phyloP scores from a whole-genome alignment of 345 rosid species.

The Citrus cavaleriei region DNA sequence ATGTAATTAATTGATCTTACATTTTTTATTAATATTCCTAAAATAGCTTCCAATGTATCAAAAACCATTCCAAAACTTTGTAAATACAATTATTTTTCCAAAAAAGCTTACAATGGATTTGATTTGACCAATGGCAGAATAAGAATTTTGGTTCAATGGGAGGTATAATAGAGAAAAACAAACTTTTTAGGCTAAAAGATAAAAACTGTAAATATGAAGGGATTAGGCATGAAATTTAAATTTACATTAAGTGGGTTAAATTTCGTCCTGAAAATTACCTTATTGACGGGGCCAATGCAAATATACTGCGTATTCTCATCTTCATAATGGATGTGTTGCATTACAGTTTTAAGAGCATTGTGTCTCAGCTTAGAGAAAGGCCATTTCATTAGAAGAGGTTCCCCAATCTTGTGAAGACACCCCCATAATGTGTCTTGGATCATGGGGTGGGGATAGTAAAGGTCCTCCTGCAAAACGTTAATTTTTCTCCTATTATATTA shows the following conservation, averaged over 20 bases:
- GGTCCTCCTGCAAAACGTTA: conserved; percentile 47
- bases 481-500: too few relatives aligned
- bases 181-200: background rate
- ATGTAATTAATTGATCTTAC: too few relatives aligned
- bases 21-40: too few relatives aligned
- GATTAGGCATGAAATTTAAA: background rate
- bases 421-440: conserved; percentile 63
- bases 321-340: conserved; percentile 62
- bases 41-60: too few relatives aligned
- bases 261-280: conserved; percentile 30
- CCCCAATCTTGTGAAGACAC: conserved; percentile 36
- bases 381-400: conserved; percentile 51
- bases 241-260: background rate
- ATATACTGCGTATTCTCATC: conserved; percentile 50
- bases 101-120: too few relatives aligned
- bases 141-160: too few relatives aligned
- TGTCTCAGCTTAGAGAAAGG: conserved; percentile 51
- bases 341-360: conserved; percentile 39
- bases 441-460: conserved; percentile 42
- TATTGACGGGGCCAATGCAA: conserved; percentile 50
- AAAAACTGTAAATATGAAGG: background rate
- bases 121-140: too few relatives aligned
- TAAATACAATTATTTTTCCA: too few relatives aligned
- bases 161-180: too few relatives aligned
- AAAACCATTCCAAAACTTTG: too few relatives aligned